Evolutionary conservation across 208 protist genomes (phyloP), one percentile per base, ranked within the genome.

Genomic region (Wallacemonas collosoma): DNA sequence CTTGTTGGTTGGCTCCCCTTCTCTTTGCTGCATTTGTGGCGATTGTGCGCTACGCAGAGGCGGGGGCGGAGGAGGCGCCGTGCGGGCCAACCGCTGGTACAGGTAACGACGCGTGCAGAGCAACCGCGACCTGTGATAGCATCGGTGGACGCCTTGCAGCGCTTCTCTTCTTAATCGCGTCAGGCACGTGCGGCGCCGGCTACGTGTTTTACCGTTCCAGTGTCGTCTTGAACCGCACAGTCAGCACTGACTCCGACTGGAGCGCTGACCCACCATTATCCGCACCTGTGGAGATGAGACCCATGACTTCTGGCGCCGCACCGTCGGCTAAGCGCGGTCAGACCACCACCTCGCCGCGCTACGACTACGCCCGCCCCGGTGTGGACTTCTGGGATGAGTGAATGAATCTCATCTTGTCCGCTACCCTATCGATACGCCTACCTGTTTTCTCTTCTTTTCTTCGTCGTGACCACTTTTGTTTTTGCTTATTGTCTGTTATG

Each of bases 191-290:
- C n/a, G 60, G 60, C 40, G 60, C 60, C 2, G 38, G 60, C 36
- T 65, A 65, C 60, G 9, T 36, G 3, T 65, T 65, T 26, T 65
- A 65, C 39, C 60, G 43, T 8, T 53, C 43, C 14, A 51, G 41
- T n/a, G 7, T 50, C 4, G 14, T 41, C 14, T 11, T 41, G 5
- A 8, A 3, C 15, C 41, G 0, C 3, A 4, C 41, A 12, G 17
- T 56, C 5, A 44, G 15, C 50, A 60, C 26, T 15, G 12, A 6
- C 8, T 50, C 0, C 6, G 12, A 26, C 26, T 26, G 26, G 26
- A 26, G 26, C 26, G 26, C 26, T 26, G 26, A 26, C 26, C 26
- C 26, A 26, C 26, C 26, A 26, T 26, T 26, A 26, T 26, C 26
- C 26, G 26, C 26, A 26, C 26, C 26, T 26, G 26, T 26, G 47